Evolutionary conservation across 106 monocot genomes (phyloP).

Genomic region (Allium cepa): DNA sequence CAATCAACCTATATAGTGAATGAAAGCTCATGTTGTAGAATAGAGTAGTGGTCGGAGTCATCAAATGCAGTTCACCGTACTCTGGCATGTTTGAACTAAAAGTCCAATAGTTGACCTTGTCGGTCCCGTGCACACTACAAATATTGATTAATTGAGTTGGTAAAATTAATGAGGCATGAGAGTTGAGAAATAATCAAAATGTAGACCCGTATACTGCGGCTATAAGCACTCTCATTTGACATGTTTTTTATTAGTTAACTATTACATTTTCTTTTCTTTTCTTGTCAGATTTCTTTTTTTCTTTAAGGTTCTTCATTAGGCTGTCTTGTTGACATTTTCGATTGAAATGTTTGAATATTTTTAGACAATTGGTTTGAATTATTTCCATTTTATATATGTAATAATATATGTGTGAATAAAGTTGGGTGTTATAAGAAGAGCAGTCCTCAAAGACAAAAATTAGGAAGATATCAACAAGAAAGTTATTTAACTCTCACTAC

Average conservation of each 20-base stretch:
- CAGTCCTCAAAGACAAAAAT: not conserved
- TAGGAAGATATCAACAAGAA: not conserved
- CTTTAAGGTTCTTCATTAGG: conserved; percentile 1
- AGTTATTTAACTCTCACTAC: not conserved
- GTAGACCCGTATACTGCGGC: conserved; percentile 10
- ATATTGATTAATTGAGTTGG: conserved; percentile 2
- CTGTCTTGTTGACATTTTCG: conserved; percentile 8
- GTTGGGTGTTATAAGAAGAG: not conserved
- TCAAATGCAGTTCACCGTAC: not conserved
- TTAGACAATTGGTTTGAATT: conserved; percentile 9
- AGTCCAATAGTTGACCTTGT: not conserved
- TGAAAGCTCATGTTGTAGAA: not conserved
- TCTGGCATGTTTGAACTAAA: conserved; percentile 1
- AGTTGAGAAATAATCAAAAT: not conserved
- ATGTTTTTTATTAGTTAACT: not conserved
- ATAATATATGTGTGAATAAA: not conserved
- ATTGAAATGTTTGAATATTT: conserved; percentile 4
- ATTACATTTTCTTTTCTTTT: not conserved
- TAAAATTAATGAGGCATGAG: not conserved
- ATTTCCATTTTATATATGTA: not conserved
- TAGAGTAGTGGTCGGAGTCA: not conserved
- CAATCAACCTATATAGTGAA: too few relatives aligned
- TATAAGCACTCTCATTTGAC: conserved; percentile 7
- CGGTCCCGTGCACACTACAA: not conserved
- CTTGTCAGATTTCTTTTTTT: not conserved